Conservation (phyloP, 176 grass and related monocot genomes). For the Oryza meridionalis region DNA sequence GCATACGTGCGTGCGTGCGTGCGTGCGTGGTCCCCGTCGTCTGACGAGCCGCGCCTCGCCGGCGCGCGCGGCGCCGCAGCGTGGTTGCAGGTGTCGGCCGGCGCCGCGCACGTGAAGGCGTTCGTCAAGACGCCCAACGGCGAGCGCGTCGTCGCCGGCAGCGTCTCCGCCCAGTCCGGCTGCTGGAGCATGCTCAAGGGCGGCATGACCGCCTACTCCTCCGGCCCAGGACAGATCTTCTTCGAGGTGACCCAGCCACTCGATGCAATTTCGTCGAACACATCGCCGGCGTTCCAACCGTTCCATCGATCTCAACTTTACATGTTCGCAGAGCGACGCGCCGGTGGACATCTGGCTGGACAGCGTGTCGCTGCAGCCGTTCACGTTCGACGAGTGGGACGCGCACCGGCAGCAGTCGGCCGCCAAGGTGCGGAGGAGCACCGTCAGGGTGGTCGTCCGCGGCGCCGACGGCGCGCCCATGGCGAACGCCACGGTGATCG, state of each 20-base stretch:
- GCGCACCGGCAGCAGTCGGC: conserved; percentile 43
- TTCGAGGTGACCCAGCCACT: conserved; percentile 51
- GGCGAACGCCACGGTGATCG: conserved; percentile 44
- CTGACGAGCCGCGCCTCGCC: no score
- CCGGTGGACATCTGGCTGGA: conserved; percentile 74
- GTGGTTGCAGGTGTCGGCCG: conserved; percentile 64
- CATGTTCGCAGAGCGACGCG: conserved; percentile 45
- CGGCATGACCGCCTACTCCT: conserved; percentile 59
- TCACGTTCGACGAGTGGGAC: conserved; percentile 77
- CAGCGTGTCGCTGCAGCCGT: conserved; percentile 79
- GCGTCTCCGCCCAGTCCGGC: conserved; percentile 38
- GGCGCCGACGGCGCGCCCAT: conserved; percentile 37
- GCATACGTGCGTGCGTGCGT: neutral
- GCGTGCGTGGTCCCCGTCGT: neutral
- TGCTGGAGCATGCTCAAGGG: conserved; percentile 97
- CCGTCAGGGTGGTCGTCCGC: conserved; percentile 28
- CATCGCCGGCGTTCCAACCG: neutral
- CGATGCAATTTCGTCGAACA: neutral
- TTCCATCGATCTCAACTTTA: neutral
- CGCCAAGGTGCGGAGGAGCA: conserved; percentile 38
- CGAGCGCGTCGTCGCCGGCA: conserved; percentile 45
- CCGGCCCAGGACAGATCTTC: conserved; percentile 58
- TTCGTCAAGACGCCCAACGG: conserved; percentile 42
- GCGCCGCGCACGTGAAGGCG: conserved; percentile 50
- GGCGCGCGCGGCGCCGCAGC: conserved; percentile 18